phyloP scores from a whole-genome alignment of 306 rosid species.

The Gillenia trifoliata region DNA sequence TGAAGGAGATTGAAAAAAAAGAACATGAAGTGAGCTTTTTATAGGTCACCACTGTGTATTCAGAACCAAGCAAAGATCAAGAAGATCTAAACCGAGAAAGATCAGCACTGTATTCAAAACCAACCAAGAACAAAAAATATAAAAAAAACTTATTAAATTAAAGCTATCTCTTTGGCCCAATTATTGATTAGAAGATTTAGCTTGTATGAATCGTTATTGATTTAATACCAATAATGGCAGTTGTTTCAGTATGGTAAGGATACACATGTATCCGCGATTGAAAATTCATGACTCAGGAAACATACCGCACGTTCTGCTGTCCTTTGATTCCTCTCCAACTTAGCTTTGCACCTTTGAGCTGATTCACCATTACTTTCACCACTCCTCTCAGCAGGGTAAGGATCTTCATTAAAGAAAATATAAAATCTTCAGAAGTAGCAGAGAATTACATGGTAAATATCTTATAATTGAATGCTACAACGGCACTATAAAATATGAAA shows the following conservation, averaged over 20 bases:
- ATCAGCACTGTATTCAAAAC: no score
- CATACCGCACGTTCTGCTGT: conserved; percentile 88
- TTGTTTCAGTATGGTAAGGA: no score
- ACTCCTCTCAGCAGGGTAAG: conserved; percentile 37
- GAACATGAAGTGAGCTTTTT: conserved; percentile 23
- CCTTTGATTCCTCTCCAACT: conserved; percentile 73
- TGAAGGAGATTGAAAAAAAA: conserved; percentile 36
- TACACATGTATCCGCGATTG: no score
- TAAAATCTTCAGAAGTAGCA: background rate
- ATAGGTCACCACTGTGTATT: conserved; percentile 5
- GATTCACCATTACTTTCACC: conserved; percentile 57
- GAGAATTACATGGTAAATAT: background rate
- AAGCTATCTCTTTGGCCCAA: no score
- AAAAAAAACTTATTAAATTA: no score
- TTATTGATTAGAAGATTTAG: no score
- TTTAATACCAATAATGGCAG: no score
- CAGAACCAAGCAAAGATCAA: conserved; percentile 11
- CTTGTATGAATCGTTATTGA: no score
- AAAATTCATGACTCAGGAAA: no score
- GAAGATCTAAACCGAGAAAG: conserved; percentile 6
- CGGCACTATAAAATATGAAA: background rate
- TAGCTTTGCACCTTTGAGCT: conserved; percentile 75
- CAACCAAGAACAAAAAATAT: no score
- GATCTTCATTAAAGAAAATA: conserved; percentile 32
- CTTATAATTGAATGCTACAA: background rate